Evolutionary conservation across 2,329 filamentous ascomycete species (phyloP).

Genomic region (Graphilbum sp.): DNA sequence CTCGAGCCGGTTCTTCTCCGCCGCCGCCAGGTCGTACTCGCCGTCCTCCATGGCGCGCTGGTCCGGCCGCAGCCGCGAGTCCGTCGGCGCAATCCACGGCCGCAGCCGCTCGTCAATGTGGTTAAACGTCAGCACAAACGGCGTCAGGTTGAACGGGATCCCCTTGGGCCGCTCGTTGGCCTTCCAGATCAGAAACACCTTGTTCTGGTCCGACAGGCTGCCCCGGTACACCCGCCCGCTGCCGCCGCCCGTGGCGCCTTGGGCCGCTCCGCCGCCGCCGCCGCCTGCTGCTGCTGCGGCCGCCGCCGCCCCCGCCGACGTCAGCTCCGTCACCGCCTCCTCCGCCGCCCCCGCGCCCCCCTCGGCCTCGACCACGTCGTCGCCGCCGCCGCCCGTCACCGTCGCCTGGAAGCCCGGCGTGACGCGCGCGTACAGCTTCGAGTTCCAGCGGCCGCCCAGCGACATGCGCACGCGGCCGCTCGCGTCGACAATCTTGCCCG

Average conservation of each 20-base stretch:
- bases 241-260: too few relatives aligned
- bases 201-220: slow-evolving; percentile 46
- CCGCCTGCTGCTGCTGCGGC: too few relatives aligned
- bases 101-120: slow-evolving; percentile 70
- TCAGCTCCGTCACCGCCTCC: too few relatives aligned
- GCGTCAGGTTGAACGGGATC: slow-evolving; percentile 93
- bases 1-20: slow-evolving; percentile 88
- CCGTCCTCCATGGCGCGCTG: slow-evolving; percentile 98
- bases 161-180: slow-evolving; percentile 63
- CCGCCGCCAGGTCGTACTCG: slow-evolving; percentile 84
- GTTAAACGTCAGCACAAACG: slow-evolving; percentile 90
- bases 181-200: slow-evolving; percentile 88
- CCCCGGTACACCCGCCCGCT: slow-evolving; percentile 23
- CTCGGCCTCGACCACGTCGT: background rate
- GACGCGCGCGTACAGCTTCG: slow-evolving; percentile 84
- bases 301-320: too few relatives aligned
- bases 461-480: slow-evolving; percentile 72
- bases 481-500: slow-evolving; percentile 68
- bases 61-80: slow-evolving; percentile 83
- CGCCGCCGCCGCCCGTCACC: slow-evolving; percentile 26
- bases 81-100: slow-evolving; percentile 72
- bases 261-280: too few relatives aligned
- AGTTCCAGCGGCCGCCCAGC: slow-evolving; percentile 92
- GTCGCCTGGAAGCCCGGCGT: slow-evolving; percentile 78
- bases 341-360: too few relatives aligned